Percentiles rank a stretch among this genome's conserved stretches.
phyloP scores from a whole-genome alignment of 2,329 filamentous ascomycete genomes.

The Chrysoporthe cubensis region DNA sequence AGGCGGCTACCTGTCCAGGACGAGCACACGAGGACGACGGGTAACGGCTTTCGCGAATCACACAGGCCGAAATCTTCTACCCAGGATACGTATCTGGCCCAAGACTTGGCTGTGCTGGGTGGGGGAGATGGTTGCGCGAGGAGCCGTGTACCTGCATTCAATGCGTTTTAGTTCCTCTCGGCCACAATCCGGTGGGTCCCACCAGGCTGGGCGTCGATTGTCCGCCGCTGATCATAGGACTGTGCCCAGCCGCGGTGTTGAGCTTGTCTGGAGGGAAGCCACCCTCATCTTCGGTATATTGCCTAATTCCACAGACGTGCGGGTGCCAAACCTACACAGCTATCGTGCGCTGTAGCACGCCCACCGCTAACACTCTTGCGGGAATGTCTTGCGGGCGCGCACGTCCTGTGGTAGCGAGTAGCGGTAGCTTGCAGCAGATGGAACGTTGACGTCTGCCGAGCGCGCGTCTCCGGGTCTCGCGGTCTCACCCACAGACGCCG shows the following conservation, averaged over 20 bases:
- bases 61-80: not conserved
- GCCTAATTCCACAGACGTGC: not conserved
- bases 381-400: constrained; percentile 22
- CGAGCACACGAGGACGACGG: not conserved
- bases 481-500: constrained; percentile 18
- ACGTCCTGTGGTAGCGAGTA: constrained; percentile 2
- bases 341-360: not conserved
- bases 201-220: no score
- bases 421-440: constrained; percentile 1
- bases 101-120: no score
- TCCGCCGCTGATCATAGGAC: not conserved
- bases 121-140: not conserved
- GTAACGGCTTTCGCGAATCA: constrained; percentile 12
- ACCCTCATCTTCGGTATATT: not conserved
- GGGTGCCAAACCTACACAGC: not conserved
- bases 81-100: no score
- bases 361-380: constrained; percentile 15
- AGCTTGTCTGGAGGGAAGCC: not conserved
- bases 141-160: constrained; percentile 25
- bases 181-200: not conserved
- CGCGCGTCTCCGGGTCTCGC: constrained; percentile 5
- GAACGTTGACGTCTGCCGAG: constrained; percentile 10
- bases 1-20: not conserved
- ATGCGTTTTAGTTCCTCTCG: constrained; percentile 20
- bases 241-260: not conserved